These are phyloP conservation scores for Eurotiales sp. DNA, from an alignment of 2,329 filamentous ascomycete genomes.

Conservation along the genomic window DNA sequence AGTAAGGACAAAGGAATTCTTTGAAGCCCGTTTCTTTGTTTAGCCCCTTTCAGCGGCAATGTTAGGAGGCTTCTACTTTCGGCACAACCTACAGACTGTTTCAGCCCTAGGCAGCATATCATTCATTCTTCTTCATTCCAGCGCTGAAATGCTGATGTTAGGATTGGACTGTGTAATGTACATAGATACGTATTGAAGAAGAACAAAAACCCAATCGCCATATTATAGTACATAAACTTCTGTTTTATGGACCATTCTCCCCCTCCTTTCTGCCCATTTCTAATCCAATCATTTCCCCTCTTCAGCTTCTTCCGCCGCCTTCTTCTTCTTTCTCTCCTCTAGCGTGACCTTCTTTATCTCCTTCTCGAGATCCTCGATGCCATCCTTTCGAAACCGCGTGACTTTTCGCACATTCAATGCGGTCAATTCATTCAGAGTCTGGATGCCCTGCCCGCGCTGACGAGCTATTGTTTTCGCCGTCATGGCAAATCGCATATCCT, in stretches of 20 bases:
- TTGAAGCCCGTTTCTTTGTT: too few species aligned
- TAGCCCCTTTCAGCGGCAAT: too few species aligned
- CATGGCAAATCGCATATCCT: conserved; percentile 91
- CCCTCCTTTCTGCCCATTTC: too few species aligned
- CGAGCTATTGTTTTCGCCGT: conserved; percentile 79
- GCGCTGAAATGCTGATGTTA: conserved; percentile 81
- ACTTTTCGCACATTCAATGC: conserved; percentile 78
- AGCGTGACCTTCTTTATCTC: conserved; percentile 58
- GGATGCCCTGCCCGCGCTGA: conserved; percentile 49
- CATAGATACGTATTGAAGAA: background rate
- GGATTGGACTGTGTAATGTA: conserved; percentile 50
- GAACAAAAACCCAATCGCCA: background rate
- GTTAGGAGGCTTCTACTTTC: too few species aligned
- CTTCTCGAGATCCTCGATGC: conserved; percentile 63
- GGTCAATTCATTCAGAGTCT: conserved; percentile 66
- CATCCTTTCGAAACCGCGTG: conserved; percentile 66
- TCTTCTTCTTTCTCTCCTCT: conserved; percentile 25
- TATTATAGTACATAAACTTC: background rate
- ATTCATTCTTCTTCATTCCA: conserved; percentile 79
- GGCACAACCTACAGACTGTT: too few species aligned
- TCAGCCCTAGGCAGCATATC: conserved; percentile 56
- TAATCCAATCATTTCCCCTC: too few species aligned
- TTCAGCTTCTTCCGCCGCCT: too few species aligned
- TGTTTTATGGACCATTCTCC: background rate
- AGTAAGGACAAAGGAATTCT: too few species aligned